Evolutionary conservation across 176 grass and related monocot genomes (phyloP).

Genomic region (Puya raimondii): DNA sequence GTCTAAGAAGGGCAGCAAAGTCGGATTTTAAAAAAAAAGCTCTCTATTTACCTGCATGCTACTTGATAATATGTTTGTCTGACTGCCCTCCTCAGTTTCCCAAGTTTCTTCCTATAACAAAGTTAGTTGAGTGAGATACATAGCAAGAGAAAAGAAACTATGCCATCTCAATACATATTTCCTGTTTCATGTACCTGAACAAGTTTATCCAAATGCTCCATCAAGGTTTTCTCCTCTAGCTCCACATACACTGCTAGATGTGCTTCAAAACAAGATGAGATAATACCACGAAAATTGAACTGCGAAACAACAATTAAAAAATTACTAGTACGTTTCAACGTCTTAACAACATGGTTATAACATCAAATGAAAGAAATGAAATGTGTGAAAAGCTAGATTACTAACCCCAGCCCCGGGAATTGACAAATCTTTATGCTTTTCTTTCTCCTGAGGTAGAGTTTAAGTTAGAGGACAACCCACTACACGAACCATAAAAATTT

Average conservation of each 20-base stretch:
- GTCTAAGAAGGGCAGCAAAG: too few species aligned
- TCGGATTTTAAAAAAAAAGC: too few species aligned
- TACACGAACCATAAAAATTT: not conserved
- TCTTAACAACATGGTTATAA: constrained; percentile 1
- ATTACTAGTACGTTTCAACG: constrained; percentile 2
- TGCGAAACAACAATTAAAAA: constrained; percentile 25
- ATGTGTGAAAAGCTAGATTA: constrained; percentile 28
- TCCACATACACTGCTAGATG: constrained; percentile 92
- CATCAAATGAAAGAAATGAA: constrained; percentile 13
- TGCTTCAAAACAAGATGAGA: constrained; percentile 97
- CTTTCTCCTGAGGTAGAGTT: constrained; percentile 57
- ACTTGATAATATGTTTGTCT: constrained; percentile 95
- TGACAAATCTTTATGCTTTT: constrained; percentile 79
- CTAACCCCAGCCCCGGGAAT: constrained; percentile 90
- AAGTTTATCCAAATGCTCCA: constrained; percentile 97
- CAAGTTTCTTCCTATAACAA: constrained; percentile 87
- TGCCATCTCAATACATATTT: not conserved
- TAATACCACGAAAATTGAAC: constrained; percentile 98
- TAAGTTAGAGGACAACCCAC: constrained; percentile 11
- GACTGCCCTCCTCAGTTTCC: constrained; percentile 97
- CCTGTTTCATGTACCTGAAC: constrained; percentile 52
- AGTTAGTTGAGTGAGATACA: constrained; percentile 12
- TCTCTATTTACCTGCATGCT: constrained; percentile 63
- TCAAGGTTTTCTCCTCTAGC: constrained; percentile 90
- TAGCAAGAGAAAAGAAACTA: constrained; percentile 1